A percentile compares a stretch with the other conserved stretches of the same genome.
phyloP scores from a whole-genome alignment of 257 asterid species.

The Primulina huaijiensis region DNA sequence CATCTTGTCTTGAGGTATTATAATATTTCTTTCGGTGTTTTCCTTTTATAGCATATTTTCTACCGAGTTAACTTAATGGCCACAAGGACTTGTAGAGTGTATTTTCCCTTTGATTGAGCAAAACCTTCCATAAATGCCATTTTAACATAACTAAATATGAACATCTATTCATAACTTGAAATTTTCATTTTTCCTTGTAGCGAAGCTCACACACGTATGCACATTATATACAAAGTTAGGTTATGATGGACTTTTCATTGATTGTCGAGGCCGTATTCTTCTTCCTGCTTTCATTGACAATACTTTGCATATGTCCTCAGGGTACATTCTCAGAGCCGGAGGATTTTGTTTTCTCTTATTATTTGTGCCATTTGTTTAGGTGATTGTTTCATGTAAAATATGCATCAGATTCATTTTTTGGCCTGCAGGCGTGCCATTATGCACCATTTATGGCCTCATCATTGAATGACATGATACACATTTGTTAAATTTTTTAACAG shows the following conservation, averaged over 20 bases:
- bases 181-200: background rate
- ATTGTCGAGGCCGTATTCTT: background rate
- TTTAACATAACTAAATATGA: background rate
- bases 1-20: slow-evolving; percentile 75
- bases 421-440: background rate
- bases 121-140: background rate
- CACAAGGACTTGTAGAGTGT: background rate
- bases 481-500: background rate
- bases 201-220: background rate
- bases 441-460: background rate
- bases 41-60: too few relatives aligned
- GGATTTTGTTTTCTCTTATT: background rate
- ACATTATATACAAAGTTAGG: too few relatives aligned
- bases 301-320: background rate
- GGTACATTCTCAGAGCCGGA: background rate
- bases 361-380: background rate
- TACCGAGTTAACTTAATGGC: background rate
- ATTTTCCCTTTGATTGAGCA: background rate
- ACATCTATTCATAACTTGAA: background rate
- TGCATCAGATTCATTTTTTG: background rate
- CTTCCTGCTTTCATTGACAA: background rate
- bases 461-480: background rate
- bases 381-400: background rate
- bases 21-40: background rate
- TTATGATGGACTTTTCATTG: too few relatives aligned